Evolutionary conservation across 805 yeast species (phyloP), one percentile per base, ranked within the genome.

Genomic region (Ogataea siamensis): DNA sequence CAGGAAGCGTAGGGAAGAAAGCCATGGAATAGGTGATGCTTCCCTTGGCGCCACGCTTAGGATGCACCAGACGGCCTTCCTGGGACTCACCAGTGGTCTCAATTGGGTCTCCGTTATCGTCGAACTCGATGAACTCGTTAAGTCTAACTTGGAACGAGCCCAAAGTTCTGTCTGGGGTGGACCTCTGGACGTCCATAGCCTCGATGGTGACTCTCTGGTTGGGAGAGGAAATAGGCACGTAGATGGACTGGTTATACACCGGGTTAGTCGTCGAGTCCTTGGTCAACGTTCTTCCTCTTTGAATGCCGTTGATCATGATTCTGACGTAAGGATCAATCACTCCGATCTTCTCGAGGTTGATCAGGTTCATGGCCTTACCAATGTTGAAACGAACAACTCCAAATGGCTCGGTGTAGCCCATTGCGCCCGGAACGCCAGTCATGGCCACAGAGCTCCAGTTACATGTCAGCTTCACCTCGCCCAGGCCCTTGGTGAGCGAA

Each of bases 271-370:
- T 79, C 16, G 81, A 75, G 15, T 76, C 80, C 39, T 68, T 60
- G 9, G 86, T 75, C 39, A 75, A 71, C 2, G 97, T 93, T 63
- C 98, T 77, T 14, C 81, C 85, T 57, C 77, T 78, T 49, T 78
- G 78, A 49, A 78, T 70, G 43, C 88, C 88, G 57, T 88, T 89
- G 32, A 87, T 73, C 55, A 87, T 64, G 11, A 91, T 68, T 54
- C 95, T 78, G 6, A 80, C 78, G 57, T 91, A 93, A 29, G 99
- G 99, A 63, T 93, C 98, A 57, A 88, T 78, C 53, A 80, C 86
- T 43, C 98, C 98, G 43, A 93, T 71, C 39, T 77, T 83, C 61
- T 91, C 97, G 63, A 89, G 71, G 62, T 93, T 91, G 43, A 83
- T 75, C 54, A 93, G 73, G 44, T 78, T 83, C 40, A 72, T 75